Percentiles rank a stretch among this genome's conserved stretches.
These are phyloP conservation scores for Phytopythium chamaehyphon DNA, from an alignment of 352 stramenopile species.

Conservation along the genomic window DNA sequence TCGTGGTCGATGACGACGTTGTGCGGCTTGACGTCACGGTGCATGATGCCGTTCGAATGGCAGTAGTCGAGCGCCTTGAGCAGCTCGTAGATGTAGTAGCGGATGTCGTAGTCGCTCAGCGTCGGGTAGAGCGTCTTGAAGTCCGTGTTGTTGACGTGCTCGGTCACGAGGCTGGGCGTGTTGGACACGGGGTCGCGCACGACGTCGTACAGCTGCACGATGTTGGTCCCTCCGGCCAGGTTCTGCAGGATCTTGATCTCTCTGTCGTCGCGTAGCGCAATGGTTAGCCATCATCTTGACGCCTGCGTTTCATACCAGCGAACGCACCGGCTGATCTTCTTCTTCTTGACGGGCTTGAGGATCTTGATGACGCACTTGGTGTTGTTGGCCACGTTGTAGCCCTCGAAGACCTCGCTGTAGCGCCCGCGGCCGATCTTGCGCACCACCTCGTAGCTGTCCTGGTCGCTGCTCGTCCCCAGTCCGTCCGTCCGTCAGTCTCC, in stretches of 20 bases:
- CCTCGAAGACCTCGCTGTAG: constrained; percentile 98
- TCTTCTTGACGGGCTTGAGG: constrained; percentile 99
- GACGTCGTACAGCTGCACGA: constrained; percentile 98
- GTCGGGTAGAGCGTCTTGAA: constrained; percentile 99
- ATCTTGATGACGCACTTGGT: constrained; percentile 99
- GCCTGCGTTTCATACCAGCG: not conserved
- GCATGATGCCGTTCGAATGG: constrained; percentile 99
- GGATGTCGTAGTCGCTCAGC: constrained; percentile 97
- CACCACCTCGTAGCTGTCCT: constrained; percentile 99
- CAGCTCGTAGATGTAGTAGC: constrained; percentile 99
- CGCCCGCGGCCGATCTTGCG: constrained; percentile 99
- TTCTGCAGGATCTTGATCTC: constrained; percentile 99
- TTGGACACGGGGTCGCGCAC: constrained; percentile 98
- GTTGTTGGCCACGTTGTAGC: constrained; percentile 96
- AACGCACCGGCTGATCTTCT: constrained; percentile 98
- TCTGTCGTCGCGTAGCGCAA: too few relatives aligned
- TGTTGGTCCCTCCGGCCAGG: constrained; percentile 97
- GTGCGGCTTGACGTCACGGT: constrained; percentile 99
- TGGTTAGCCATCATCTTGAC: not conserved
- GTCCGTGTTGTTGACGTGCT: constrained; percentile 99
- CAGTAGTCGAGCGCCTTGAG: constrained; percentile 97
- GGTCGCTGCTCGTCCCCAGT: constrained; percentile 58
- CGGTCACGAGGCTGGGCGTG: constrained; percentile 97
- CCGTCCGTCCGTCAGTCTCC: too few relatives aligned
- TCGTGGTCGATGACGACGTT: constrained; percentile 99